phyloP scores from a whole-genome alignment of 306 rosid species.

The Fragaria ananassa region DNA sequence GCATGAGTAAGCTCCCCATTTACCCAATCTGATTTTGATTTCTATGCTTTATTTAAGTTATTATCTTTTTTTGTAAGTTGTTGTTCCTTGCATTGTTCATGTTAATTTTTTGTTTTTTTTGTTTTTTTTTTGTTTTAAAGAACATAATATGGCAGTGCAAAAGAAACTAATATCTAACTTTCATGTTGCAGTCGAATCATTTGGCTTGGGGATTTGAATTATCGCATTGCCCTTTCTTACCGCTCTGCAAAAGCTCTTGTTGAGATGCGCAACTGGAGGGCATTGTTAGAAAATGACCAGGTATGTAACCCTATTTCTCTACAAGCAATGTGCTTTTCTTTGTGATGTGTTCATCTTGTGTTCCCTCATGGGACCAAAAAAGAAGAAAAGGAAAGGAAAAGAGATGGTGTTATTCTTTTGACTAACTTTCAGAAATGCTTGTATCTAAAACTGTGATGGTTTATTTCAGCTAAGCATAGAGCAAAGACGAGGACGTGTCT shows the following conservation, averaged over 20 bases:
- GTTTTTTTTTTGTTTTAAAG: background rate
- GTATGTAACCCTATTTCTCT: conserved; percentile 36
- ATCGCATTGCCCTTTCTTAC: conserved; percentile 87
- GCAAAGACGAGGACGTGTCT: conserved; percentile 71
- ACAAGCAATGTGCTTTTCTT: conserved; percentile 1
- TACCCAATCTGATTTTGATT: background rate
- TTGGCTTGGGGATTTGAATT: conserved; percentile 98
- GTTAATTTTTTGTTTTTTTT: background rate
- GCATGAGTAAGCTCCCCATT: conserved; percentile 65
- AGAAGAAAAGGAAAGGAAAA: conserved; percentile 7
- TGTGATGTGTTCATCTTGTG: conserved; percentile 2
- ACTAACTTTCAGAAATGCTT: conserved; percentile 15
- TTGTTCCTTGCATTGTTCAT: conserved; percentile 10
- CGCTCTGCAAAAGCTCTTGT: conserved; percentile 85
- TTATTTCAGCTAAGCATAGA: conserved; percentile 77
- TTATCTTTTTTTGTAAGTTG: conserved; percentile 13
- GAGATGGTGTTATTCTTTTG: conserved; percentile 3
- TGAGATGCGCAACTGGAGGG: conserved; percentile 92
- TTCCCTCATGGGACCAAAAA: conserved; percentile 10
- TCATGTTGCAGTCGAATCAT: conserved; percentile 68
- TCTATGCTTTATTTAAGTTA: background rate
- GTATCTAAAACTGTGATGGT: conserved; percentile 29
- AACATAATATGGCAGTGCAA: conserved; percentile 3
- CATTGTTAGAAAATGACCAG: conserved; percentile 90
- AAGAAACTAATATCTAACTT: conserved; percentile 23